A percentile compares a stretch with the other conserved stretches of the same genome.
phyloP scores from a whole-genome alignment of 2,329 filamentous ascomycete genomes.

The Venturiaceae sp. region DNA sequence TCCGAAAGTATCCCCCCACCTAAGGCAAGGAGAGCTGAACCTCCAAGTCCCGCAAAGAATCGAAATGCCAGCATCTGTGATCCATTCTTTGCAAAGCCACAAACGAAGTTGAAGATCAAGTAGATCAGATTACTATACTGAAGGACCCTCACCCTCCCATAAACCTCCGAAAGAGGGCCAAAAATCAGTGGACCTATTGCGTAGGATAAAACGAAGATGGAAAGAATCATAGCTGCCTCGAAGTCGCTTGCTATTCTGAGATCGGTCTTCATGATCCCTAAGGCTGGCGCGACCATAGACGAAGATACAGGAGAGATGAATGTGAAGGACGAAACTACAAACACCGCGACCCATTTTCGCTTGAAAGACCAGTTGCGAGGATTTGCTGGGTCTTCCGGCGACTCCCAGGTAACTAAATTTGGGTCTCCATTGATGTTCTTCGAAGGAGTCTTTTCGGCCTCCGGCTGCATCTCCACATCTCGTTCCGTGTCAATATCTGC shows the following conservation, averaged over 20 bases:
- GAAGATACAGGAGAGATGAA: slow-evolving; percentile 30
- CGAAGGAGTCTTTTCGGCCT: neutral
- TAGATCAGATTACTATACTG: slow-evolving; percentile 27
- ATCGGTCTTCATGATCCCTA: slow-evolving; percentile 20
- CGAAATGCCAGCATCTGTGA: slow-evolving; percentile 24
- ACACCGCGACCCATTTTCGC: slow-evolving; percentile 32
- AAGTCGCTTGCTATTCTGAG: slow-evolving; percentile 22
- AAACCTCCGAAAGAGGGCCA: slow-evolving; percentile 23
- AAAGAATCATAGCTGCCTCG: slow-evolving; percentile 23
- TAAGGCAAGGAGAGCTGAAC: slow-evolving; percentile 21
- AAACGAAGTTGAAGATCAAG: slow-evolving; percentile 27
- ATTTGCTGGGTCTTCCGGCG: slow-evolving; percentile 33
- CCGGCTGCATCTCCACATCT: neutral
- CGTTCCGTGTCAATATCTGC: neutral
- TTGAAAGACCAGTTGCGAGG: slow-evolving; percentile 36
- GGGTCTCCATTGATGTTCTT: neutral
- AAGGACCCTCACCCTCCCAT: slow-evolving; percentile 25
- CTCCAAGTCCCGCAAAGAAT: slow-evolving; percentile 26
- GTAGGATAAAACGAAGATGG: slow-evolving; percentile 29
- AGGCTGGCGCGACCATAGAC: slow-evolving; percentile 27
- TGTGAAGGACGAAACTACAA: slow-evolving; percentile 31
- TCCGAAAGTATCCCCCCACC: slow-evolving; percentile 38
- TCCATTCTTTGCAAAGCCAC: slow-evolving; percentile 25
- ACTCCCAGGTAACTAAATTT: slow-evolving; percentile 33
- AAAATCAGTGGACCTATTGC: slow-evolving; percentile 27